These are phyloP conservation scores for Fusarium marasasianum DNA, from an alignment of 2,329 filamentous ascomycete genomes.

Conservation along the genomic window DNA sequence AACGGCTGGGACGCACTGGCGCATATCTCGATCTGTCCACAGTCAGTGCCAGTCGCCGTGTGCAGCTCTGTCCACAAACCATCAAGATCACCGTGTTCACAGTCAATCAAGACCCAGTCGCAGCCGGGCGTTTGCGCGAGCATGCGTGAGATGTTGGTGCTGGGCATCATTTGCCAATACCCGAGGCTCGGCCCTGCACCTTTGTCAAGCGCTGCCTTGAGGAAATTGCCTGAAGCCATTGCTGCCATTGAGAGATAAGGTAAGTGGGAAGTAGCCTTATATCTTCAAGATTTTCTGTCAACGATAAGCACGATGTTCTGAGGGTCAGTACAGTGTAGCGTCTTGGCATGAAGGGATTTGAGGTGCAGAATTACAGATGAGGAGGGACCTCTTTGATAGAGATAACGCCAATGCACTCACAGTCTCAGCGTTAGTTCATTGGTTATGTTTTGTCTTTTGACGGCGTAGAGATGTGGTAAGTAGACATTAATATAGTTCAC, in stretches of 20 bases:
- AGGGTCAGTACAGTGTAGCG: too few relatives aligned
- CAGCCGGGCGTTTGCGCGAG: constrained; percentile 9
- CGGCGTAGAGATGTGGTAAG: too few relatives aligned
- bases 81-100: constrained; percentile 13
- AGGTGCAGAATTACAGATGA: too few relatives aligned
- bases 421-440: accelerated
- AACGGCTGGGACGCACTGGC: constrained; percentile 12
- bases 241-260: not conserved
- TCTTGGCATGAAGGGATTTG: not conserved
- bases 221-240: not conserved
- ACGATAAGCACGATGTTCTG: too few relatives aligned
- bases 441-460: accelerated
- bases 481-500: too few relatives aligned
- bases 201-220: constrained; percentile 9
- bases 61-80: not conserved
- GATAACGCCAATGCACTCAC: not conserved
- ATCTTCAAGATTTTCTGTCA: too few relatives aligned
- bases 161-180: constrained; percentile 18
- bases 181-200: not conserved
- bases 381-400: not conserved
- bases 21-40: constrained; percentile 5
- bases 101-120: constrained; percentile 12
- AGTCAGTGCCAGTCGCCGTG: not conserved
- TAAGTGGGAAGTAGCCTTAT: not conserved
- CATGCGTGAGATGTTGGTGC: constrained; percentile 14